Conservation (phyloP, 139 green algal species). For the Gonium pectorale region DNA sequence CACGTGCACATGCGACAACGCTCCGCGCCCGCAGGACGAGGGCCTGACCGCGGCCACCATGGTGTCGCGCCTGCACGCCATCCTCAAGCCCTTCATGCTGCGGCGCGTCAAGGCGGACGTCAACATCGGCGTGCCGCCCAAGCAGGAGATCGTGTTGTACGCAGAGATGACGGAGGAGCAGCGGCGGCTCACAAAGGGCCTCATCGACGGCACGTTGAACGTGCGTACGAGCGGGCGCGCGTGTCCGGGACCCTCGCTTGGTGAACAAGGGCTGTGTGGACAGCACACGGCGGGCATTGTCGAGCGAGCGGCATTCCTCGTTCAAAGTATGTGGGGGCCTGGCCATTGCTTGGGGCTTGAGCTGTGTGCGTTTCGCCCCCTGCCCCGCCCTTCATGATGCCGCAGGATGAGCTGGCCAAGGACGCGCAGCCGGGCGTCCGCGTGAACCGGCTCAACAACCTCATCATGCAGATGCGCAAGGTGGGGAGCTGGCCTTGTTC, state of each 20-base stretch:
- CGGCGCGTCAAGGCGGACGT: slow-evolving; percentile 93
- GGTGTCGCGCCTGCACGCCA: slow-evolving; percentile 88
- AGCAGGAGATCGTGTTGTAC: slow-evolving; percentile 93
- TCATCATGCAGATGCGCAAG: slow-evolving; percentile 85
- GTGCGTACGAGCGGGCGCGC: slow-evolving; percentile 47
- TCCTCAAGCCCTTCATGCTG: slow-evolving; percentile 95
- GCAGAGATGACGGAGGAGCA: slow-evolving; percentile 85
- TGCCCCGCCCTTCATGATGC: too few species aligned
- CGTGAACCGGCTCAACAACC: slow-evolving; percentile 89
- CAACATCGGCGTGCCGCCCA: slow-evolving; percentile 85
- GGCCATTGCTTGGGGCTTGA: too few species aligned
- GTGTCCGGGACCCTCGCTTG: too few species aligned
- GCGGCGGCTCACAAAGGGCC: slow-evolving; percentile 81
- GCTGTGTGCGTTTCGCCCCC: too few species aligned
- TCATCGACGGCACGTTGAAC: slow-evolving; percentile 79
- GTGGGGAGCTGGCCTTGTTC: background rate
- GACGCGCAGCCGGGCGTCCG: background rate
- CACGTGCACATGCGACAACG: too few species aligned
- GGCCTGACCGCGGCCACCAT: background rate
- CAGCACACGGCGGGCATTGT: too few species aligned
- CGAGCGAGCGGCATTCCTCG: too few species aligned
- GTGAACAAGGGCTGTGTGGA: too few species aligned
- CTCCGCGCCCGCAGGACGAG: too few species aligned
- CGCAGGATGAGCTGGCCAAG: slow-evolving; percentile 54
- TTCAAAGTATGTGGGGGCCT: too few species aligned